Conservation (phyloP, 2,329 filamentous ascomycete genomes). For the Aureobasidium melanogenum region DNA sequence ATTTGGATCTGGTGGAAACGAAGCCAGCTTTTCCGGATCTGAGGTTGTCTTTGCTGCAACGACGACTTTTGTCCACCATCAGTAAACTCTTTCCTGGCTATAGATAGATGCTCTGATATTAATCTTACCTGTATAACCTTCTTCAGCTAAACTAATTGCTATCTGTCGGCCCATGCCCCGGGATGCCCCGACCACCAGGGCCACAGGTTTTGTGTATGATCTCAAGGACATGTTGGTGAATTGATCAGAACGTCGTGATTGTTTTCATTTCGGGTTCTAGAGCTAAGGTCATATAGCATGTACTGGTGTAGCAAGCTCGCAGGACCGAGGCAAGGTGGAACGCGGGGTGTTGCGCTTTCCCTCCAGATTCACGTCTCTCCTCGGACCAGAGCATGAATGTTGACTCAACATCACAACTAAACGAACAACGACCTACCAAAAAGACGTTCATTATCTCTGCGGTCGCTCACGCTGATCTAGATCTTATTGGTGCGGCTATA, state of each 20-base stretch:
- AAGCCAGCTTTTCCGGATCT: slow-evolving; percentile 44
- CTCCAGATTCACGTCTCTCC: neutral
- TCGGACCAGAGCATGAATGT: neutral
- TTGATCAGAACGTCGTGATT: neutral
- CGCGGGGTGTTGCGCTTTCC: neutral
- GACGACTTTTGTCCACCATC: slow-evolving; percentile 53
- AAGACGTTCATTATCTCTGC: neutral
- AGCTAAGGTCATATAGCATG: neutral
- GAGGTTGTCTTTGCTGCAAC: slow-evolving; percentile 69
- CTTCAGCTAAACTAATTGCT: slow-evolving; percentile 64
- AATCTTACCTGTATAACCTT: slow-evolving; percentile 57
- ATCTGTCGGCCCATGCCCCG: slow-evolving; percentile 74
- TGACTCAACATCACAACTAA: neutral
- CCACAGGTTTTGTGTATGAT: slow-evolving; percentile 14
- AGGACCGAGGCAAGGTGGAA: neutral
- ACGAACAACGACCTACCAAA: neutral
- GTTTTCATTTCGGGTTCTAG: too few species aligned
- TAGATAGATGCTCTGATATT: neutral
- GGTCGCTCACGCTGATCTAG: too few species aligned
- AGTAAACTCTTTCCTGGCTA: neutral
- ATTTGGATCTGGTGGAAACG: slow-evolving; percentile 71
- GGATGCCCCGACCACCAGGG: slow-evolving; percentile 42
- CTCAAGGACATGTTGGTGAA: neutral
- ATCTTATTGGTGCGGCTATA: neutral
- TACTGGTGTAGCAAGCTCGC: neutral